phyloP scores from a whole-genome alignment of 805 yeast species.

The Kregervanrija pseudodelftensis region DNA sequence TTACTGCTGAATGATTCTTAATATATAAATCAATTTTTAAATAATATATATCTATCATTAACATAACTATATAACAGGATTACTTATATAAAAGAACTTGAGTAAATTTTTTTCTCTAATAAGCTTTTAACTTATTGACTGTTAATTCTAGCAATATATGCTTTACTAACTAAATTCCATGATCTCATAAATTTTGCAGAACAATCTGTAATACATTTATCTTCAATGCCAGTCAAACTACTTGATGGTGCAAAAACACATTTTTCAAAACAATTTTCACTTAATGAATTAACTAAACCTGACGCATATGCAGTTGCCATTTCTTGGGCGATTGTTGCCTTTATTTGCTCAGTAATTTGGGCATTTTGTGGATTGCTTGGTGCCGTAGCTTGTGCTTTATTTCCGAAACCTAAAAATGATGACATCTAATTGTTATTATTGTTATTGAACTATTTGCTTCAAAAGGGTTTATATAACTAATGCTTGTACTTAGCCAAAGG shows the following conservation, averaged over 20 bases:
- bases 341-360: slow-evolving; percentile 54
- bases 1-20: too few relatives aligned
- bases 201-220: slow-evolving; percentile 68
- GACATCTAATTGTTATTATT: slow-evolving; percentile 14
- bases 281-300: slow-evolving; percentile 74
- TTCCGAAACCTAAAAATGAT: slow-evolving; percentile 27
- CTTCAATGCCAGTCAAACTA: slow-evolving; percentile 41
- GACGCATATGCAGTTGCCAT: slow-evolving; percentile 89
- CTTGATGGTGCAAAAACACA: slow-evolving; percentile 63
- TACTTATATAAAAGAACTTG: neutral
- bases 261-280: slow-evolving; percentile 80
- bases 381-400: slow-evolving; percentile 8
- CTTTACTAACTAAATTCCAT: slow-evolving; percentile 78
- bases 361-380: slow-evolving; percentile 23
- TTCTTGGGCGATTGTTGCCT: slow-evolving; percentile 69
- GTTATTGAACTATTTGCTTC: neutral
- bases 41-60: too few relatives aligned
- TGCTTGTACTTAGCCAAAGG: too few relatives aligned
- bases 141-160: slow-evolving; percentile 64
- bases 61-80: too few relatives aligned
- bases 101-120: neutral
- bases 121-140: slow-evolving; percentile 6
- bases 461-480: neutral
- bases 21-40: too few relatives aligned
- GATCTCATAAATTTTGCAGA: slow-evolving; percentile 82